Evolutionary conservation across 805 yeast genomes (phyloP).

Genomic region (Hanseniaspora lachancei): DNA sequence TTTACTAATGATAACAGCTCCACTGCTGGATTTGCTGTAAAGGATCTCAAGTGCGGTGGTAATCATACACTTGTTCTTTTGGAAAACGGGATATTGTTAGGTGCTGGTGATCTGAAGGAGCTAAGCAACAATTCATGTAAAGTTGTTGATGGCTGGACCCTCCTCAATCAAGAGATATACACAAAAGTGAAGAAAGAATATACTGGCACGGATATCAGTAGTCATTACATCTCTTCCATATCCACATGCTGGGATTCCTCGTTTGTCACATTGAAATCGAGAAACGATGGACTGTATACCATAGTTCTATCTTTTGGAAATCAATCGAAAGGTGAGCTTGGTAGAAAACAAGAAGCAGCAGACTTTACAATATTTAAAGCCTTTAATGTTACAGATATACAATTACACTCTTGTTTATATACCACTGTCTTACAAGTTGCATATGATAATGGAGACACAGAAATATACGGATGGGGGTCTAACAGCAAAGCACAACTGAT

Average conservation of each 20-base stretch:
- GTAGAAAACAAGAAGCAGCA: background rate
- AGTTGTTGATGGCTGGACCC: background rate
- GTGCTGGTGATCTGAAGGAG: conserved; percentile 35
- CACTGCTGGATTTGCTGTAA: background rate
- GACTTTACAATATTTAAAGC: background rate
- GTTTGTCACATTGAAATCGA: background rate
- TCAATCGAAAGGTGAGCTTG: conserved; percentile 8
- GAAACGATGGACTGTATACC: background rate
- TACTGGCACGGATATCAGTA: conserved; percentile 37
- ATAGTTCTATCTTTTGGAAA: background rate
- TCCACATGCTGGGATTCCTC: conserved; percentile 11
- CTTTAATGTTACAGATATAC: background rate
- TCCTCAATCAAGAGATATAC: conserved; percentile 29
- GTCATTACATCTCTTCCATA: background rate
- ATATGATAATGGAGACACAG: background rate
- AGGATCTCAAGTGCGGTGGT: conserved; percentile 57
- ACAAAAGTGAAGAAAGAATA: conserved; percentile 60
- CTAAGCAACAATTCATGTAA: background rate
- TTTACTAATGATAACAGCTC: background rate
- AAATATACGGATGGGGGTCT: conserved; percentile 38
- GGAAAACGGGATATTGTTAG: conserved; percentile 39
- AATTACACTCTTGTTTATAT: conserved; percentile 7
- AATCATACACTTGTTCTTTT: conserved; percentile 63
- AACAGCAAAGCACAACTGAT: conserved; percentile 32
- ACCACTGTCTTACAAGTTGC: background rate